phyloP scores from a whole-genome alignment of 2,329 filamentous ascomycete species.

The Pseudogymnoascus sp. region DNA sequence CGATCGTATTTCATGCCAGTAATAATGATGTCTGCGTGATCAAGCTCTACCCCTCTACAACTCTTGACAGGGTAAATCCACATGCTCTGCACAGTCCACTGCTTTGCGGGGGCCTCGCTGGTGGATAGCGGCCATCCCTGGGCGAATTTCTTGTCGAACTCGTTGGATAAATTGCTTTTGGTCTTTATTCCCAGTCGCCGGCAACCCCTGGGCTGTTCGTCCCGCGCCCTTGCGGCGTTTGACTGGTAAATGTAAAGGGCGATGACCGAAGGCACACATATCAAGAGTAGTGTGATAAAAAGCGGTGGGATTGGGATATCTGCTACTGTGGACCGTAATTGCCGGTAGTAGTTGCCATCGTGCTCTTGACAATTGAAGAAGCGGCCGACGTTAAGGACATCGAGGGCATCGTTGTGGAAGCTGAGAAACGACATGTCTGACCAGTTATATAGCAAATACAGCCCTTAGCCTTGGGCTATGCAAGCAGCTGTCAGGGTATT shows the following conservation, averaged over 20 bases:
- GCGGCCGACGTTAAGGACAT: background rate
- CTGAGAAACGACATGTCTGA: background rate
- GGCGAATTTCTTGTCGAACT: constrained; percentile 44
- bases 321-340: constrained; percentile 23
- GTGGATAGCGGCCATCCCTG: constrained; percentile 29
- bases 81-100: constrained; percentile 56
- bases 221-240: constrained; percentile 24
- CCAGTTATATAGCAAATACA: background rate
- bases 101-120: constrained; percentile 30
- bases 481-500: background rate
- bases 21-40: constrained; percentile 53
- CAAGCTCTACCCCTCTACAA: constrained; percentile 68
- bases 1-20: constrained; percentile 73
- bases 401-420: background rate
- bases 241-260: constrained; percentile 28
- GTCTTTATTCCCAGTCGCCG: constrained; percentile 42
- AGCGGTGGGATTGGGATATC: constrained; percentile 27
- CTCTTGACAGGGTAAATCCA: constrained; percentile 80
- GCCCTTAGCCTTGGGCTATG: background rate
- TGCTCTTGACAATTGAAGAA: constrained; percentile 18
- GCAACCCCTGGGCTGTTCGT: constrained; percentile 40
- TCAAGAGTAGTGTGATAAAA: constrained; percentile 24
- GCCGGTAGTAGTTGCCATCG: constrained; percentile 23
- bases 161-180: constrained; percentile 47
- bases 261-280: constrained; percentile 28